phyloP scores from a whole-genome alignment of 495 filamentous ascomycete genomes.

The Aspergillus nidulans region DNA sequence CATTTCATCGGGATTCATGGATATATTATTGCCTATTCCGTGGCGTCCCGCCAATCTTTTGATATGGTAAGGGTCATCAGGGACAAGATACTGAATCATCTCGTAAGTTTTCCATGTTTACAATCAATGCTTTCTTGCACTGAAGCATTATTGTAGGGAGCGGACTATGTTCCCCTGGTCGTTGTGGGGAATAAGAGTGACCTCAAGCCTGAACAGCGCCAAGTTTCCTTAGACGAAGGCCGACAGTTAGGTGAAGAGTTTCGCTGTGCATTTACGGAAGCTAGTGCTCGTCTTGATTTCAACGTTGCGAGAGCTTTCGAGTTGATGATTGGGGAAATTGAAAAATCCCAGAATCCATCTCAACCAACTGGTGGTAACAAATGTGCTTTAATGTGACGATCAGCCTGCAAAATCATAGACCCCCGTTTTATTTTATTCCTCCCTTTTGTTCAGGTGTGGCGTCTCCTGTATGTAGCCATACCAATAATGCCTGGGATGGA shows the following conservation, averaged over 20 bases:
- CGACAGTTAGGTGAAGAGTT: conserved; percentile 75
- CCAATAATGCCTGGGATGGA: neutral
- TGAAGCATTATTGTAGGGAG: conserved; percentile 54
- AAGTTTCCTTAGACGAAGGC: conserved; percentile 82
- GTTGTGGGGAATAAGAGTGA: conserved; percentile 98
- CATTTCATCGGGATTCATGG: conserved; percentile 99
- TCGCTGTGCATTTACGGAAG: conserved; percentile 91
- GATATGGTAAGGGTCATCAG: conserved; percentile 94
- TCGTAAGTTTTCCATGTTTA: conserved; percentile 53
- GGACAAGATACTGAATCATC: conserved; percentile 95
- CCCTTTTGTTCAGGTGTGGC: neutral
- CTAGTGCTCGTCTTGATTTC: conserved; percentile 86
- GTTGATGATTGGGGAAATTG: conserved; percentile 88
- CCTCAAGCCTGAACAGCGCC: conserved; percentile 85
- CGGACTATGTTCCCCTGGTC: conserved; percentile 86
- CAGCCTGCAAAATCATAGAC: neutral
- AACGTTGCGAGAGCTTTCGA: conserved; percentile 94
- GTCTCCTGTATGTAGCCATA: neutral
- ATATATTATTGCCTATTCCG: conserved; percentile 97
- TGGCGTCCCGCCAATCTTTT: conserved; percentile 87
- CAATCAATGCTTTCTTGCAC: neutral
- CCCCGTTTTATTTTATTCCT: neutral
- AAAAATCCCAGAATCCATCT: conserved; percentile 87
- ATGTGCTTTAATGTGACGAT: conserved; percentile 72
- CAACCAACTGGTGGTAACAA: conserved; percentile 75